phyloP scores from a whole-genome alignment of 2,329 filamentous ascomycete species.

The Cladosporium sphaerospermum region DNA sequence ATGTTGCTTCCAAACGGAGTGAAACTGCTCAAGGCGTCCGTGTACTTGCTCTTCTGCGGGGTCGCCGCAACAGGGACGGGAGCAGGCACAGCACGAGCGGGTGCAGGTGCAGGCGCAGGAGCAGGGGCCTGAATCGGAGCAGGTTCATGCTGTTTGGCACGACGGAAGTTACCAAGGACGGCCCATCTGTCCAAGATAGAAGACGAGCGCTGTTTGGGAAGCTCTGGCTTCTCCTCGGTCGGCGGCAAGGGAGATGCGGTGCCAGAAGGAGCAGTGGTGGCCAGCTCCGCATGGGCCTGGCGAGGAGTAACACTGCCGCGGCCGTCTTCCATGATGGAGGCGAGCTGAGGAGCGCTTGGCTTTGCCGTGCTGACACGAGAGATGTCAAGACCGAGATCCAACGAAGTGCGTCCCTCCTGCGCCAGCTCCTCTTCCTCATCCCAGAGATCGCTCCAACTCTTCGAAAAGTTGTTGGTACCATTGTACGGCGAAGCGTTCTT shows the following conservation, averaged over 20 bases:
- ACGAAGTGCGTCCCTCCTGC: slow-evolving; percentile 47
- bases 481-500: slow-evolving; percentile 50
- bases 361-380: slow-evolving; percentile 34
- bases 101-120: slow-evolving; percentile 33
- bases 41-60: slow-evolving; percentile 29
- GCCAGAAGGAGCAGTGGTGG: slow-evolving; percentile 41
- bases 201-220: slow-evolving; percentile 51
- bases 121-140: slow-evolving; percentile 31
- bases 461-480: slow-evolving; percentile 58
- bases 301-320: slow-evolving; percentile 45
- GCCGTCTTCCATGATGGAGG: slow-evolving; percentile 41
- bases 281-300: slow-evolving; percentile 48
- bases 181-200: slow-evolving; percentile 77
- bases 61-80: slow-evolving; percentile 38
- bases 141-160: slow-evolving; percentile 49
- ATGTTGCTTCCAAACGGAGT: slow-evolving; percentile 26
- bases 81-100: slow-evolving; percentile 18
- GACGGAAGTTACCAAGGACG: slow-evolving; percentile 74
- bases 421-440: slow-evolving; percentile 80
- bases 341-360: slow-evolving; percentile 53
- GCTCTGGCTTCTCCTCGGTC: slow-evolving; percentile 35
- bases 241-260: slow-evolving; percentile 23
- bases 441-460: slow-evolving; percentile 99
- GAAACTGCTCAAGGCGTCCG: slow-evolving; percentile 27
- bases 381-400: slow-evolving; percentile 38